These are phyloP conservation scores for Entomortierella parvispora DNA, from an alignment of 192 early-diverging fungal genomes.

Conservation along the genomic window DNA sequence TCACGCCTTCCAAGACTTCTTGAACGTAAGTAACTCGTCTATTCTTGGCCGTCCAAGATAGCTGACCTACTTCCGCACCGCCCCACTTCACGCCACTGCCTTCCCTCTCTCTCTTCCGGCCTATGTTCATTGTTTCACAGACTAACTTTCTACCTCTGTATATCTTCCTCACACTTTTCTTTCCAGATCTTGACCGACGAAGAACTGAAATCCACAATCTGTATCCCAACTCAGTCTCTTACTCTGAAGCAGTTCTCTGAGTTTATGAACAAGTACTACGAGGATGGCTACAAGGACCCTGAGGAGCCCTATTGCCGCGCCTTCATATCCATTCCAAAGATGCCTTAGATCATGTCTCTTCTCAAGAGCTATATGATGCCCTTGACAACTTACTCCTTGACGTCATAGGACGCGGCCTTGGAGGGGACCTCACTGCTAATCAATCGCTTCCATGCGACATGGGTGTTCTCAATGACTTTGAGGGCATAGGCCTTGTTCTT, in stretches of 20 bases:
- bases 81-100: neutral
- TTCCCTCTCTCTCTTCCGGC: neutral
- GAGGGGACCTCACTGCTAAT: too few relatives aligned
- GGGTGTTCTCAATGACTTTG: too few relatives aligned
- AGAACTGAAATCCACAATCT: slow-evolving; percentile 29
- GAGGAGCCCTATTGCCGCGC: slow-evolving; percentile 72
- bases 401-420: too few relatives aligned
- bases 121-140: neutral
- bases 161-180: neutral
- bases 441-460: too few relatives aligned
- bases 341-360: slow-evolving; percentile 69
- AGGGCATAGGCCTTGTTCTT: too few relatives aligned
- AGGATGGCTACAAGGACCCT: slow-evolving; percentile 54
- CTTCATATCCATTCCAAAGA: slow-evolving; percentile 77
- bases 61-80: neutral
- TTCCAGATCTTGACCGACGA: slow-evolving; percentile 35
- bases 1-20: slow-evolving; percentile 13
- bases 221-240: slow-evolving; percentile 30
- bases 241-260: slow-evolving; percentile 21
- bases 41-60: neutral
- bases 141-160: neutral
- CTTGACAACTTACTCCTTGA: too few relatives aligned
- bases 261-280: slow-evolving; percentile 30
- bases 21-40: slow-evolving; percentile 12
- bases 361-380: slow-evolving; percentile 69